Percentiles rank a stretch among this genome's conserved stretches.
phyloP scores from a whole-genome alignment of 768 basidiomycete species.

The Suillus weaverae region DNA sequence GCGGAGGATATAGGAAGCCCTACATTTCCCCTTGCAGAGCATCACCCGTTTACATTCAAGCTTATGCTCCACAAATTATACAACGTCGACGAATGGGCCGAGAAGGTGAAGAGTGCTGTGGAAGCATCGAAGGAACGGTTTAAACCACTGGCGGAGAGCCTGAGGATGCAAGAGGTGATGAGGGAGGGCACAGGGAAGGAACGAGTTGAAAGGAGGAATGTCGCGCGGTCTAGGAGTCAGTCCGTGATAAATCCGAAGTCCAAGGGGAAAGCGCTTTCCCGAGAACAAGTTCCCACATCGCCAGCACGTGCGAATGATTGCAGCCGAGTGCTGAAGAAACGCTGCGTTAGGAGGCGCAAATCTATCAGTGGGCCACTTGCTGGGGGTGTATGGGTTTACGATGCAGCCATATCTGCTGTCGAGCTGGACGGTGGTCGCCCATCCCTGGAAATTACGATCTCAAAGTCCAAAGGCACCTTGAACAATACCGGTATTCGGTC shows the following conservation, averaged over 20 bases:
- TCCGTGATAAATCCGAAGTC: conserved; percentile 28
- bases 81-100: conserved; percentile 56
- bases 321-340: conserved; percentile 49
- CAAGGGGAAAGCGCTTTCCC: conserved; percentile 4
- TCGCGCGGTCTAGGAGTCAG: conserved; percentile 35
- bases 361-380: conserved; percentile 39
- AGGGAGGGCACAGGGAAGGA: conserved; percentile 18
- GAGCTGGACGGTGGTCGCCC: conserved; percentile 30
- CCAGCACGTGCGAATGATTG: conserved; percentile 8
- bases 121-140: conserved; percentile 55
- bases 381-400: conserved; percentile 47
- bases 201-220: conserved; percentile 16
- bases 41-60: conserved; percentile 63
- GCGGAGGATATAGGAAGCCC: conserved; percentile 30
- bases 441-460: conserved; percentile 24
- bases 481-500: conserved; percentile 10
- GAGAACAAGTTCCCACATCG: neutral
- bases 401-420: conserved; percentile 46
- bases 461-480: conserved; percentile 3
- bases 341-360: conserved; percentile 53
- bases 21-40: conserved; percentile 42
- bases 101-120: conserved; percentile 53
- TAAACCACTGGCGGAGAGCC: conserved; percentile 49
- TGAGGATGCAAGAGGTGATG: conserved; percentile 16
- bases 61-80: conserved; percentile 70